These are phyloP conservation scores for Herpetospermum pedunculosum DNA, from an alignment of 306 rosid species.

Conservation along the genomic window DNA sequence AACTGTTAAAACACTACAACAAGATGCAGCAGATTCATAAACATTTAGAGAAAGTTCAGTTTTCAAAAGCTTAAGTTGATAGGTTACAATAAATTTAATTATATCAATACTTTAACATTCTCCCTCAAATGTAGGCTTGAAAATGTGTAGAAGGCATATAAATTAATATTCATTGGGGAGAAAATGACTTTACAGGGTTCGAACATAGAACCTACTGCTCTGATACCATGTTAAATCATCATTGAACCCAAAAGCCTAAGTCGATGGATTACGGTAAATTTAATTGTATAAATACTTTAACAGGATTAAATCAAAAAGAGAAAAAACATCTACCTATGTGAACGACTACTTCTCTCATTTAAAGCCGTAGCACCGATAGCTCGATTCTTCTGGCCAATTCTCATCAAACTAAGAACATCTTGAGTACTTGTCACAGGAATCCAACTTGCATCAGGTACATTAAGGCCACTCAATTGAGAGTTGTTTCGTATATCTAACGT, in stretches of 20 bases:
- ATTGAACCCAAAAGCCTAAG: too few relatives aligned
- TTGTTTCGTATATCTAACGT: slow-evolving; percentile 93
- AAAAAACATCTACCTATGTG: slow-evolving; percentile 53
- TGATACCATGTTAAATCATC: too few relatives aligned
- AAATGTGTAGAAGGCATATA: too few relatives aligned
- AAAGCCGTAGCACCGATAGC: slow-evolving; percentile 95
- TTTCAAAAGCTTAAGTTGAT: too few relatives aligned
- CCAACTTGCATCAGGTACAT: slow-evolving; percentile 91
- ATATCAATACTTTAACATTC: too few relatives aligned
- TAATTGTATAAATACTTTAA: too few relatives aligned
- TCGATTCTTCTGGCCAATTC: slow-evolving; percentile 77
- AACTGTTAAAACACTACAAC: slow-evolving; percentile 75
- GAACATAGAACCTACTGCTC: too few relatives aligned
- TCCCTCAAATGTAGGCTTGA: too few relatives aligned
- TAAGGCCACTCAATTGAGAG: slow-evolving; percentile 88
- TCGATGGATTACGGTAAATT: too few relatives aligned
- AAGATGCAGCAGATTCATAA: slow-evolving; percentile 5
- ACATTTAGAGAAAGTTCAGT: slow-evolving; percentile 2
- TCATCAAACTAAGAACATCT: slow-evolving; percentile 88
- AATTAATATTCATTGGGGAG: too few relatives aligned
- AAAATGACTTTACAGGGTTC: too few relatives aligned
- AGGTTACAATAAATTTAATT: too few relatives aligned
- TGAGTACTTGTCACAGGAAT: slow-evolving; percentile 76
- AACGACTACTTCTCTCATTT: slow-evolving; percentile 91
- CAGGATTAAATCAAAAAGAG: background rate